Percentiles rank a stretch among this genome's conserved stretches.
Conservation (phyloP, 2,329 filamentous ascomycete species). For the Bipolaris oryzae region DNA sequence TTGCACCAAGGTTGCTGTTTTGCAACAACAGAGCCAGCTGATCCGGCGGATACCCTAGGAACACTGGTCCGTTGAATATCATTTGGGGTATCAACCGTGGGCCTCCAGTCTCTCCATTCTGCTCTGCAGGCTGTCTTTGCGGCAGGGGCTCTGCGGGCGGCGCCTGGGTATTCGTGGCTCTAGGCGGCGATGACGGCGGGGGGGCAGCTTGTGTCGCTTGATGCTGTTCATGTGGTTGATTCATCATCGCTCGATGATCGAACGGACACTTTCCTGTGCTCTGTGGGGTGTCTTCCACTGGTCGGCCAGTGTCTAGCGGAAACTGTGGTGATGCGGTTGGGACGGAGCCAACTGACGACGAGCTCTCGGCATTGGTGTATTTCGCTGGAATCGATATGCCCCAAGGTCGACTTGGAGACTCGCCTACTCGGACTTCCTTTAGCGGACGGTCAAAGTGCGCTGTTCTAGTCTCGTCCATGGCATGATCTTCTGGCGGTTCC, state of each 20-base stretch:
- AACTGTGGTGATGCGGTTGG: constrained; percentile 57
- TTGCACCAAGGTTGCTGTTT: constrained; percentile 45
- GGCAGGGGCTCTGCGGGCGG: constrained; percentile 15
- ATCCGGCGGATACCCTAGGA: constrained; percentile 74
- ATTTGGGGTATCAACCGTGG: constrained; percentile 64
- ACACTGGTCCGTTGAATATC: constrained; percentile 91
- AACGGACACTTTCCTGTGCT: constrained; percentile 46
- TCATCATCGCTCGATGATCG: constrained; percentile 39
- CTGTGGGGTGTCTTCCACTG: constrained; percentile 34
- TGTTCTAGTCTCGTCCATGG: constrained; percentile 64
- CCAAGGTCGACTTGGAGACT: constrained; percentile 92
- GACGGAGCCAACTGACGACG: constrained; percentile 47
- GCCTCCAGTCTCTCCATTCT: constrained; percentile 15
- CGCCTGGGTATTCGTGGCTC: constrained; percentile 17
- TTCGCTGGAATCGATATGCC: constrained; percentile 79
- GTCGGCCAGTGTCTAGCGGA: constrained; percentile 53
- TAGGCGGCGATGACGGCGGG: constrained; percentile 22
- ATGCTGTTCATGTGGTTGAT: constrained; percentile 18
- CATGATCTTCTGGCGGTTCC: constrained; percentile 46
- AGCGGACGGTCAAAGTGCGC: constrained; percentile 82
- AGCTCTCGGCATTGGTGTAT: constrained; percentile 50
- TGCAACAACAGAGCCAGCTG: constrained; percentile 45
- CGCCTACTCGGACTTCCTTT: constrained; percentile 89
- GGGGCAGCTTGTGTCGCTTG: constrained; percentile 9
- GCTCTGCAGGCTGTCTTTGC: constrained; percentile 12